Conservation (phyloP, 768 basidiomycete species). For the Collybiopsis luxurians region DNA sequence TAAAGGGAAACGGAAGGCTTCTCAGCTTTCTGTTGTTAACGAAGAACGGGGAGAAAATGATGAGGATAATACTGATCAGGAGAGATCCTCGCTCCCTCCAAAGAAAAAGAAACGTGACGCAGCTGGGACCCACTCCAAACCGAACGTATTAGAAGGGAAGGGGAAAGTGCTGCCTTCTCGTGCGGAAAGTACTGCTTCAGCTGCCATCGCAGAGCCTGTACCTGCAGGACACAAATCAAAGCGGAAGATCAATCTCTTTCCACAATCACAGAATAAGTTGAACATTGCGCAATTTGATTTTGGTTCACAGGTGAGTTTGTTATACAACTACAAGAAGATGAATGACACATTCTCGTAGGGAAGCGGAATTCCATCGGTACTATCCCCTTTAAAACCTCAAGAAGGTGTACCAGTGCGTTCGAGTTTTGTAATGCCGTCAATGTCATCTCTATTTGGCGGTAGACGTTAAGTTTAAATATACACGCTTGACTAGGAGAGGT, state of each 20-base stretch:
- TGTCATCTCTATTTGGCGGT: neutral
- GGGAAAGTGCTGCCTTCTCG: conserved; percentile 14
- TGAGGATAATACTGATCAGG: conserved; percentile 11
- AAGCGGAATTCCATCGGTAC: conserved; percentile 51
- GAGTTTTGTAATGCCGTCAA: conserved; percentile 2
- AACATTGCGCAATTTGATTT: conserved; percentile 43
- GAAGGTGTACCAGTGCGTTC: conserved; percentile 45
- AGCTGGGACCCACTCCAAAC: conserved; percentile 3
- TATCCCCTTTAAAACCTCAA: conserved; percentile 67
- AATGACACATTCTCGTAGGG: neutral
- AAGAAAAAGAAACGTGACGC: conserved; percentile 13
- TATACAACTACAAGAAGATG: no score
- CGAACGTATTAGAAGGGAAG: conserved; percentile 11
- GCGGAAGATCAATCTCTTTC: conserved; percentile 66
- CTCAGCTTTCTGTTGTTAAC: conserved; percentile 16
- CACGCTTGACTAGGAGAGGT: no score
- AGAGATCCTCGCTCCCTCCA: conserved; percentile 18
- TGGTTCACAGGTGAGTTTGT: conserved; percentile 31
- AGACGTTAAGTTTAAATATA: neutral
- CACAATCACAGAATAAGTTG: conserved; percentile 29
- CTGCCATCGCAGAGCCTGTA: conserved; percentile 15
- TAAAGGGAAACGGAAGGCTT: conserved; percentile 40
- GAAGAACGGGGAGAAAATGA: conserved; percentile 20
- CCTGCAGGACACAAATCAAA: conserved; percentile 28
- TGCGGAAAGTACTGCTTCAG: conserved; percentile 19